Evolutionary conservation across 2,329 filamentous ascomycete genomes (phyloP).

Genomic region (Plenodomus biglobosus): DNA sequence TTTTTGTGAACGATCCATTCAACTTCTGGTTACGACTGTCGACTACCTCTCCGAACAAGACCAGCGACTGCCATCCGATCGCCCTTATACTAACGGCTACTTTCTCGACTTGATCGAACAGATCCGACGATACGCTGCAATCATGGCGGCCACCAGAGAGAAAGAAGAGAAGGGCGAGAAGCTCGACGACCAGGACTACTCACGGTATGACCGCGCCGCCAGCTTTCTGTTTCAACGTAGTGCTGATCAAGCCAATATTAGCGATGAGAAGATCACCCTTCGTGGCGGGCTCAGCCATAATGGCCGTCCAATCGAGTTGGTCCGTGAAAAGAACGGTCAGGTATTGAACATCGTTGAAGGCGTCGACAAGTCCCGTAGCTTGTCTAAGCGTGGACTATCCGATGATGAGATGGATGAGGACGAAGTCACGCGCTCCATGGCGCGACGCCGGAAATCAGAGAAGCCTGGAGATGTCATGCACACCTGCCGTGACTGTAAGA

Average conservation of each 20-base stretch:
- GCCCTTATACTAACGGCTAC: slow-evolving; percentile 92
- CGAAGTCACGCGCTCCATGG: slow-evolving; percentile 88
- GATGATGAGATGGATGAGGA: slow-evolving; percentile 76
- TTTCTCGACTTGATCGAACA: slow-evolving; percentile 96
- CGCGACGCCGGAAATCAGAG: slow-evolving; percentile 90
- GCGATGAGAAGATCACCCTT: slow-evolving; percentile 73
- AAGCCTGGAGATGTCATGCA: slow-evolving; percentile 81
- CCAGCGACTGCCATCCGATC: slow-evolving; percentile 79
- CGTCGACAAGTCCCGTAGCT: slow-evolving; percentile 62
- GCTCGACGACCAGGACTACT: slow-evolving; percentile 55
- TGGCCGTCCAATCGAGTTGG: slow-evolving; percentile 79
- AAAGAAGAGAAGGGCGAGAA: slow-evolving; percentile 61
- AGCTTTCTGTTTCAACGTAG: slow-evolving; percentile 24
- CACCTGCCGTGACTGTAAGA: slow-evolving; percentile 76
- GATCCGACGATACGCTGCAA: slow-evolving; percentile 84
- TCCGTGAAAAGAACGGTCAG: slow-evolving; percentile 78
- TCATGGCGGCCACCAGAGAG: slow-evolving; percentile 74
- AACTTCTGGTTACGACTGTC: slow-evolving; percentile 86
- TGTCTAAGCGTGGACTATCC: slow-evolving; percentile 54
- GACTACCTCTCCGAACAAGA: slow-evolving; percentile 83
- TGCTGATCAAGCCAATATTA: slow-evolving; percentile 36
- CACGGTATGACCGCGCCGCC: slow-evolving; percentile 43
- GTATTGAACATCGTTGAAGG: slow-evolving; percentile 68
- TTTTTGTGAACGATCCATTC: slow-evolving; percentile 88
- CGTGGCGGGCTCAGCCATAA: slow-evolving; percentile 80